Evolutionary conservation across 2,329 filamentous ascomycete genomes (phyloP).

Genomic region (Aspergillus glaucus): DNA sequence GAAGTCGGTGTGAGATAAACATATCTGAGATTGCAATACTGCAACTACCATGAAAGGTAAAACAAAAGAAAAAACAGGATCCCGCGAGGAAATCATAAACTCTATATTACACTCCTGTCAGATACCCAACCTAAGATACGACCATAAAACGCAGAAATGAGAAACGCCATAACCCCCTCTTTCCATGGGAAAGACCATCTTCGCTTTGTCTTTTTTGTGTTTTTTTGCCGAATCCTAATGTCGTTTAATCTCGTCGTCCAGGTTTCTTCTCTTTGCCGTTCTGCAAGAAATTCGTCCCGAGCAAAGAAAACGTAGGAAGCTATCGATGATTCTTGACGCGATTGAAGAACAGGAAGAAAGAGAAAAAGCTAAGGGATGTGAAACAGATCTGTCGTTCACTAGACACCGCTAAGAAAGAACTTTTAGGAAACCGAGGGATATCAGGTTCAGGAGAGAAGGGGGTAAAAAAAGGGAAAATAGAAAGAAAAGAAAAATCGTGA

Average conservation of each 20-base stretch:
- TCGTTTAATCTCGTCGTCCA: not conserved
- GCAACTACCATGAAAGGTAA: not conserved
- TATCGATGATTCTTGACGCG: not conserved
- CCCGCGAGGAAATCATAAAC: constrained; percentile 23
- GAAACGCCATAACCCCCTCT: constrained; percentile 20
- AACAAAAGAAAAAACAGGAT: constrained; percentile 1
- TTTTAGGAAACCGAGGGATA: constrained; percentile 39
- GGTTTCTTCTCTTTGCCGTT: constrained; percentile 1
- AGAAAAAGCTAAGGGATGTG: constrained; percentile 5
- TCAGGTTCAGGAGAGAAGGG: constrained; percentile 29
- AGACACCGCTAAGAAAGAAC: constrained; percentile 30
- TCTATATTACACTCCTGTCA: constrained; percentile 25
- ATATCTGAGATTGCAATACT: not conserved
- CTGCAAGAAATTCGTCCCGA: not conserved
- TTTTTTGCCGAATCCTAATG: constrained; percentile 8
- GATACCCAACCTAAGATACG: constrained; percentile 12
- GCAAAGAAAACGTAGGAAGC: not conserved
- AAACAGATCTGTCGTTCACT: constrained; percentile 27
- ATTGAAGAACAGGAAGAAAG: not conserved
- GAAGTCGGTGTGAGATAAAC: no score
- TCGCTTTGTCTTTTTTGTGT: constrained; percentile 4
- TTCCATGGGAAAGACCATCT: constrained; percentile 14
- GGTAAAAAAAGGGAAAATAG: constrained; percentile 9
- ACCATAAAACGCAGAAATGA: constrained; percentile 13
- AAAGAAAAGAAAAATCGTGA: constrained; percentile 19